Evolutionary conservation across 2,329 filamentous ascomycete genomes (phyloP).

Genomic region (Onygenales sp.): DNA sequence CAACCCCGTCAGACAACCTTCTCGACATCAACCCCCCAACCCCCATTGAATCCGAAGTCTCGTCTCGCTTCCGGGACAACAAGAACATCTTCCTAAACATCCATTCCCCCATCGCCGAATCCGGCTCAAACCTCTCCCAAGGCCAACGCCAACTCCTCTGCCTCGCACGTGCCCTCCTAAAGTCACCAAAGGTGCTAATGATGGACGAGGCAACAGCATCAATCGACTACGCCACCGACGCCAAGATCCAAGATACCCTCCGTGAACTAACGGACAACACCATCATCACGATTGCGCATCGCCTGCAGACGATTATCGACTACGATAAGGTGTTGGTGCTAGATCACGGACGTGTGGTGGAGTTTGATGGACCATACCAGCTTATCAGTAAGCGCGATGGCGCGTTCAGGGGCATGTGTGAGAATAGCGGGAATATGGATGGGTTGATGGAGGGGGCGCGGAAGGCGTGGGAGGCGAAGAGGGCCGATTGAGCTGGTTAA

Average conservation of each 20-base stretch:
- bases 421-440: constrained; percentile 57
- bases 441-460: constrained; percentile 46
- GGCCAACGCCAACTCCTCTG: constrained; percentile 92
- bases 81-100: constrained; percentile 93
- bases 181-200: constrained; percentile 83
- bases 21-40: constrained; percentile 1
- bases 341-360: constrained; percentile 77
- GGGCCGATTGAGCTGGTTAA: constrained; percentile 6
- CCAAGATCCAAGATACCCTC: constrained; percentile 93
- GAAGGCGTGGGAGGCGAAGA: constrained; percentile 39
- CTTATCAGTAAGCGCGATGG: constrained; percentile 64
- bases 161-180: constrained; percentile 83
- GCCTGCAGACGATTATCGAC: constrained; percentile 92
- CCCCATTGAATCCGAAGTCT: constrained; percentile 9
- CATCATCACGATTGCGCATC: constrained; percentile 92
- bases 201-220: constrained; percentile 99
- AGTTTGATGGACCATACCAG: constrained; percentile 84
- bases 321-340: constrained; percentile 96
- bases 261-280: constrained; percentile 80
- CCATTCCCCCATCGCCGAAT: constrained; percentile 73
- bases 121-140: constrained; percentile 88
- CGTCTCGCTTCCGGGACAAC: constrained; percentile 50
- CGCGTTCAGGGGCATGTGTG: constrained; percentile 58
- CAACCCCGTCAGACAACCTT: background rate
- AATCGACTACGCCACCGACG: constrained; percentile 92